Evolutionary conservation across 2,329 filamentous ascomycete species (phyloP).

Genomic region (Colletotrichum cuscutae): DNA sequence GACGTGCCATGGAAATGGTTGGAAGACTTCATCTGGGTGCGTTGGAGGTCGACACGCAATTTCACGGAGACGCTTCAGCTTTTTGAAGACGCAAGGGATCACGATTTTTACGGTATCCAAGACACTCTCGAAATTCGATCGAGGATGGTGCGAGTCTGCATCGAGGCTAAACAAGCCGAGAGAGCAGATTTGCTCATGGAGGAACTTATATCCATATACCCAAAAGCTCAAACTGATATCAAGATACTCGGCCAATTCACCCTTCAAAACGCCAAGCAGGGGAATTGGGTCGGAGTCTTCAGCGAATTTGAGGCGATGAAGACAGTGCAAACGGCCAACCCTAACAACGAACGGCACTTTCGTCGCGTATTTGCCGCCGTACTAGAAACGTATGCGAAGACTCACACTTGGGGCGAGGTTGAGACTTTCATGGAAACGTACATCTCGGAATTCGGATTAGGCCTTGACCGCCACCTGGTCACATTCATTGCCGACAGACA

Average conservation of each 20-base stretch:
- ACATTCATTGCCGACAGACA: slow-evolving; percentile 56
- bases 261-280: slow-evolving; percentile 47
- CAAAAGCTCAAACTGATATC: slow-evolving; percentile 4
- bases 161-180: slow-evolving; percentile 21
- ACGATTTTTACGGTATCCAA: slow-evolving; percentile 21
- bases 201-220: background rate
- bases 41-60: slow-evolving; percentile 16
- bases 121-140: slow-evolving; percentile 12
- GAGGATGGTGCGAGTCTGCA: slow-evolving; percentile 26
- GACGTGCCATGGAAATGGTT: slow-evolving; percentile 9
- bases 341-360: slow-evolving; percentile 36
- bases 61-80: slow-evolving; percentile 8
- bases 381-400: slow-evolving; percentile 50
- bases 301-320: slow-evolving; percentile 44
- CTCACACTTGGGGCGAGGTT: slow-evolving; percentile 51
- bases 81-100: slow-evolving; percentile 10
- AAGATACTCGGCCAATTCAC: slow-evolving; percentile 48
- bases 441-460: slow-evolving; percentile 46
- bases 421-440: slow-evolving; percentile 52
- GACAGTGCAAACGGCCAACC: slow-evolving; percentile 30
- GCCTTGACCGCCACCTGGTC: slow-evolving; percentile 49
- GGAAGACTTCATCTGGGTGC: background rate
- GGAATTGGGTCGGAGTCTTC: slow-evolving; percentile 54
- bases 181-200: slow-evolving; percentile 12
- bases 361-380: slow-evolving; percentile 49